phyloP scores from a whole-genome alignment of 768 basidiomycete species.

The Serendipita sp. region DNA sequence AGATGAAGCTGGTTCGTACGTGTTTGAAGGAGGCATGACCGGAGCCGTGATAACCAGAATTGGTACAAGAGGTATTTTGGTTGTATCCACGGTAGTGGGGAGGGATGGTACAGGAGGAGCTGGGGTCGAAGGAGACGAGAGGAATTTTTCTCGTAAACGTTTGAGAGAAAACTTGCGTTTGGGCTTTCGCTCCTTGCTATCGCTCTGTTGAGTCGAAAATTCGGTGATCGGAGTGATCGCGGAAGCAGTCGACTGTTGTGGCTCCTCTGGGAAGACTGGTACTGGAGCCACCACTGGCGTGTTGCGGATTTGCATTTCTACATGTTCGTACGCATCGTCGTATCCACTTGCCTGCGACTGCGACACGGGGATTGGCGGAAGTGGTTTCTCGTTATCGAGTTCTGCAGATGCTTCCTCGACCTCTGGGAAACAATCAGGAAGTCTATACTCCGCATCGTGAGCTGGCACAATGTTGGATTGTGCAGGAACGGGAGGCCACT shows the following conservation, averaged over 20 bases:
- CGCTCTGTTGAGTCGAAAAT: not conserved
- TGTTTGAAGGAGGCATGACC: not conserved
- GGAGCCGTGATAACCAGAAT: not conserved
- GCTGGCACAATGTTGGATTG: not conserved
- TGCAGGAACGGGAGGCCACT: not conserved
- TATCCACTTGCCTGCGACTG: not conserved
- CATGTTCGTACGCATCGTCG: not conserved
- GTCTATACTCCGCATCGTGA: not conserved
- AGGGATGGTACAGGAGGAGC: constrained; percentile 1
- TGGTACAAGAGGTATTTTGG: not conserved
- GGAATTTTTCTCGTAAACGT: not conserved
- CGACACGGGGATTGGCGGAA: not conserved
- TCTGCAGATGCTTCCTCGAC: not conserved
- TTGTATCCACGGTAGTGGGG: not conserved
- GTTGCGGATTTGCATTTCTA: not conserved
- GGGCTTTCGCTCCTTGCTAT: not conserved
- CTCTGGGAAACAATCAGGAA: not conserved
- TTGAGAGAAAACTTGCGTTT: constrained; percentile 4
- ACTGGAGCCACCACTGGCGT: not conserved
- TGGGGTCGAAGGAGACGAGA: not conserved
- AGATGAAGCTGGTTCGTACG: not conserved
- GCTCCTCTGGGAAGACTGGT: not conserved
- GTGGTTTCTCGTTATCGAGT: not conserved
- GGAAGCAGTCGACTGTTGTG: not conserved
- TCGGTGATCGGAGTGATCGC: too few relatives aligned